These are phyloP conservation scores for Globisporangium orthogonon DNA, from an alignment of 352 stramenopile species.

Conservation along the genomic window DNA sequence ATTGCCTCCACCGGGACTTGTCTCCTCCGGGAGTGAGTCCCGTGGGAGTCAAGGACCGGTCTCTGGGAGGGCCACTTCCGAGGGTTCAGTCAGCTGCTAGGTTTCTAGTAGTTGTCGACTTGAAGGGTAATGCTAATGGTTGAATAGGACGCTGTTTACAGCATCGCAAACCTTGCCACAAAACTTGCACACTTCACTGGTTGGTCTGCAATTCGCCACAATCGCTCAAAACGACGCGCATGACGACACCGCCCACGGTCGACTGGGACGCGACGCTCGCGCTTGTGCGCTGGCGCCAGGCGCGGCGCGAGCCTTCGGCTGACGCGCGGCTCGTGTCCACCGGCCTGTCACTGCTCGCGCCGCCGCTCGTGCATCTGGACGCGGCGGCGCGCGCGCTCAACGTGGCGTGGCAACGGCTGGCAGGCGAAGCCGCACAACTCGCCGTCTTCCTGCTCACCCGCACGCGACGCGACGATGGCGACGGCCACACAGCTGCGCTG, in stretches of 20 bases:
- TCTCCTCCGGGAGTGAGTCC: no score
- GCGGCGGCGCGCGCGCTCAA: conserved; percentile 42
- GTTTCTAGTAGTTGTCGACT: no score
- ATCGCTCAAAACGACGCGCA: not conserved
- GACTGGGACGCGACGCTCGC: conserved; percentile 40
- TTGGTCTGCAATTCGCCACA: not conserved
- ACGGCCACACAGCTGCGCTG: conserved; percentile 27
- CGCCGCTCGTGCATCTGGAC: conserved; percentile 15
- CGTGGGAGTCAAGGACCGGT: no score
- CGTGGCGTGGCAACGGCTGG: conserved; percentile 49
- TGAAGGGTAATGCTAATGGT: no score
- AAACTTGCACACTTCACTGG: no score
- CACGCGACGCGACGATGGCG: conserved; percentile 26
- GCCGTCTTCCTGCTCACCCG: conserved; percentile 64
- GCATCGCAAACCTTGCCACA: no score
- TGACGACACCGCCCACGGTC: not conserved
- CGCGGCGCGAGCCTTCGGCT: conserved; percentile 41
- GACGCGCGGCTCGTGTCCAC: conserved; percentile 36
- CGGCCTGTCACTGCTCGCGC: conserved; percentile 25
- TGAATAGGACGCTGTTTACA: no score
- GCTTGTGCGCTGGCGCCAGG: conserved; percentile 63
- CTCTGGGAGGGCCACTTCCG: no score
- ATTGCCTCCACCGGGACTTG: no score
- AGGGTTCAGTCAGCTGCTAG: no score
- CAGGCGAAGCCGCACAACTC: conserved; percentile 59